phyloP scores from a whole-genome alignment of 352 stramenopile species.

The Globisporangium radiosum region DNA sequence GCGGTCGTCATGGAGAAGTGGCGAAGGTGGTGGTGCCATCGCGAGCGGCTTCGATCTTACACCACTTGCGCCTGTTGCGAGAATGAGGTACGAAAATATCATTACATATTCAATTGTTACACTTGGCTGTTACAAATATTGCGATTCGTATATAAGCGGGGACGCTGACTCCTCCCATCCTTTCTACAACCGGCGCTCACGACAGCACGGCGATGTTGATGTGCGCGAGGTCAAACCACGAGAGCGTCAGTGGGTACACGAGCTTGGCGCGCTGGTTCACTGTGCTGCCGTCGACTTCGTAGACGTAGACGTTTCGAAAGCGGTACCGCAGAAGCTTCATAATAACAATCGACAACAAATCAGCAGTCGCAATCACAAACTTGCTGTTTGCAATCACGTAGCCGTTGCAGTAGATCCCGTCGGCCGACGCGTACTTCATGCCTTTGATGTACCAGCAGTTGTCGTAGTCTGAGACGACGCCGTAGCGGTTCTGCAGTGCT shows the following conservation, averaged over 20 bases:
- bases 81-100: too few relatives aligned
- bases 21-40: too few relatives aligned
- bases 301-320: slow-evolving; percentile 8
- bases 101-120: too few relatives aligned
- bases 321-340: slow-evolving; percentile 6
- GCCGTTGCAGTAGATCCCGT: slow-evolving; percentile 12
- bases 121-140: too few relatives aligned
- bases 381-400: slow-evolving; percentile 6
- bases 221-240: neutral
- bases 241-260: slow-evolving; percentile 4
- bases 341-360: neutral
- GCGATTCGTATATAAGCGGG: too few relatives aligned
- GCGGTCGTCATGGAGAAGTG: too few relatives aligned
- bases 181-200: neutral
- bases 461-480: slow-evolving; percentile 23
- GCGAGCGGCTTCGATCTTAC: too few relatives aligned
- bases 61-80: too few relatives aligned
- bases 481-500: slow-evolving; percentile 15
- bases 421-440: slow-evolving; percentile 23
- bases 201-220: slow-evolving; percentile 6
- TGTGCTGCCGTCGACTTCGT: slow-evolving; percentile 7
- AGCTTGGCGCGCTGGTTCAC: slow-evolving; percentile 2
- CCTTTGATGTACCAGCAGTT: slow-evolving; percentile 23
- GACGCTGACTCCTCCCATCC: too few relatives aligned
- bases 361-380: neutral